These are phyloP conservation scores for Microthyrium microscopicum DNA, from an alignment of 2,329 filamentous ascomycete genomes.

Conservation along the genomic window DNA sequence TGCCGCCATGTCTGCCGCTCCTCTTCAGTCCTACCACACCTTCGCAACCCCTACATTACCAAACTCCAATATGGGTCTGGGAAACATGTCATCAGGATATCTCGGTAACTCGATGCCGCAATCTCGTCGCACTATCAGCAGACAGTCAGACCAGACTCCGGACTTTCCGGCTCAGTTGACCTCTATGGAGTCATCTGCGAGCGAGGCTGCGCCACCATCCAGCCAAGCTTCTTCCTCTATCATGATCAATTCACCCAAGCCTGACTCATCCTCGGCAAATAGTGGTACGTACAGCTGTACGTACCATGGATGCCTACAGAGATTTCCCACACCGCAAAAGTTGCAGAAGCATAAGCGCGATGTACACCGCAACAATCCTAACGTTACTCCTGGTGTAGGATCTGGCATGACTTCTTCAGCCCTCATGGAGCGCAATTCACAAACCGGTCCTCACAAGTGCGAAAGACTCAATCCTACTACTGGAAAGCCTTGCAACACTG, in stretches of 20 bases:
- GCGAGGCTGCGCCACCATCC: conserved; percentile 30
- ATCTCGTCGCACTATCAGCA: conserved; percentile 20
- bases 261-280: conserved; percentile 51
- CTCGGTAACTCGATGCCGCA: too few species aligned
- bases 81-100: too few species aligned
- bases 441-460: conserved; percentile 85
- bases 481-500: conserved; percentile 79
- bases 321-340: conserved; percentile 74
- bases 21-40: too few species aligned
- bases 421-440: conserved; percentile 54
- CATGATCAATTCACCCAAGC: conserved; percentile 22
- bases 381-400: conserved; percentile 12
- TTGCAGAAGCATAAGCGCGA: conserved; percentile 95
- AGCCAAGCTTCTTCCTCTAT: conserved; percentile 16
- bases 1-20: too few species aligned
- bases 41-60: too few species aligned
- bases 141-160: conserved; percentile 26
- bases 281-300: conserved; percentile 91
- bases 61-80: too few species aligned
- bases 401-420: conserved; percentile 35
- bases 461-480: conserved; percentile 89
- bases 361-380: conserved; percentile 45
- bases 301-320: conserved; percentile 73
- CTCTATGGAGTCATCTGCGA: conserved; percentile 44
- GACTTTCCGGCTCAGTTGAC: conserved; percentile 43